These are phyloP conservation scores for Didymella segeticola DNA, from an alignment of 2,329 filamentous ascomycete species.

Conservation along the genomic window DNA sequence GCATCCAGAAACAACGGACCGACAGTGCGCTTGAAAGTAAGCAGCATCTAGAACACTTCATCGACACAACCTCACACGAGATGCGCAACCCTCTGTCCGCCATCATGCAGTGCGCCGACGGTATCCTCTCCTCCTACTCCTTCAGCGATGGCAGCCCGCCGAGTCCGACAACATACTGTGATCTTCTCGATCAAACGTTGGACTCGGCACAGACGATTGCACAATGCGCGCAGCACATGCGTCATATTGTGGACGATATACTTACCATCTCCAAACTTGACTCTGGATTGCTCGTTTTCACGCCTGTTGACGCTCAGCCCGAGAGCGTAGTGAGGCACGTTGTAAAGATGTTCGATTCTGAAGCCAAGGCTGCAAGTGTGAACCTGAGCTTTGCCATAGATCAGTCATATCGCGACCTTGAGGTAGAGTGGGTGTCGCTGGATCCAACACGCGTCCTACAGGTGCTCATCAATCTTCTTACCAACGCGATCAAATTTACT, in stretches of 20 bases:
- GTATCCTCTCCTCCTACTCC: conserved; percentile 38
- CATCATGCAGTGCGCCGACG: conserved; percentile 54
- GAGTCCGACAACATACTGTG: conserved; percentile 18
- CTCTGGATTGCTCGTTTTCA: conserved; percentile 51
- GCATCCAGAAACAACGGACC: conserved; percentile 40
- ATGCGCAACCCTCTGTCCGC: conserved; percentile 54
- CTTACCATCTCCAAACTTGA: conserved; percentile 55
- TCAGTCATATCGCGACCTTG: conserved; percentile 46
- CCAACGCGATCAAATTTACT: conserved; percentile 56
- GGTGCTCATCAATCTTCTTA: conserved; percentile 49
- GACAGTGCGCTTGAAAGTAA: conserved; percentile 42
- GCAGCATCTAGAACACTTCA: conserved; percentile 44
- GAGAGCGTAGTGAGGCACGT: conserved; percentile 42
- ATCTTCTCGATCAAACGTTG: conserved; percentile 32
- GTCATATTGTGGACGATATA: conserved; percentile 56
- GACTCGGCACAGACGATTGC: conserved; percentile 53
- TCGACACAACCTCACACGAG: conserved; percentile 49
- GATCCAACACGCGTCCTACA: conserved; percentile 52
- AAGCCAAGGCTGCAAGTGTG: conserved; percentile 42
- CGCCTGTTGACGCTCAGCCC: conserved; percentile 48
- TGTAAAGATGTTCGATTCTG: conserved; percentile 49
- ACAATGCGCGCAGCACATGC: conserved; percentile 54
- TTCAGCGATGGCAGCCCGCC: conserved; percentile 12
- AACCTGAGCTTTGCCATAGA: conserved; percentile 40
- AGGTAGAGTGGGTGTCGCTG: conserved; percentile 49